Evolutionary conservation across 1,139 yeast species (phyloP), one percentile per base, ranked within the genome.

Genomic region (Magnusiomyces suaveolens): DNA sequence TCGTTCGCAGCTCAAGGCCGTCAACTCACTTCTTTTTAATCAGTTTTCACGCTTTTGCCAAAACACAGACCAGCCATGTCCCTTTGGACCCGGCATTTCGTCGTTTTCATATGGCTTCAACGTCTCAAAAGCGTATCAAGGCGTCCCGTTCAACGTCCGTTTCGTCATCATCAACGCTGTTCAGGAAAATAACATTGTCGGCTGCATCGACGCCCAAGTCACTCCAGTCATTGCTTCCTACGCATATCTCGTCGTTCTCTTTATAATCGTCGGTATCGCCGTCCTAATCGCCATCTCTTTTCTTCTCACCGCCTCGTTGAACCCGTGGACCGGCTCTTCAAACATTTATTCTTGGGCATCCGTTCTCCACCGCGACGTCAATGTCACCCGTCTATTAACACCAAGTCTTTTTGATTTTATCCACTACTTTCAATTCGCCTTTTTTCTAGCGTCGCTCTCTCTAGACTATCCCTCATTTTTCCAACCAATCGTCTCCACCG

Each of bases 401-500:
- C 85, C 87, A 0, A 75, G 79, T 6, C 72, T 75, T 14, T 71
- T 75, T 2, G 78, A 79, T 43, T 73, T 78, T 52, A 61, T 81
- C 1, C 65, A 73, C 39, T 81, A 81, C 63, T 65, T 80, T 36
- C 87, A 83, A 63, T 82, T 78, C 67, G 79, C 82, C 1, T 72
- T 81, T 46, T 80, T 82, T 63, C 71, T 79, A 55, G 81, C 78
- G 2, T 82, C 81, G 2, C 69, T 84, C 44, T 77, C 78, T 59
- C 65, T 84, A 32, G 70, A 73, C 38, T 84, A 80, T 60, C 89
- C 90, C 0, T 87, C 86, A 0, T 82, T 79, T 62, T 79, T 75
- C 58, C 84, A 79, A 61, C 86, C 86, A 0, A 66, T 80, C 14
- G 67, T 82, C 48, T 61, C 73, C 1, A 63, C 70, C 1, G 57